Conservation (phyloP, 768 basidiomycete genomes). For the Tubosaeta sp. region DNA sequence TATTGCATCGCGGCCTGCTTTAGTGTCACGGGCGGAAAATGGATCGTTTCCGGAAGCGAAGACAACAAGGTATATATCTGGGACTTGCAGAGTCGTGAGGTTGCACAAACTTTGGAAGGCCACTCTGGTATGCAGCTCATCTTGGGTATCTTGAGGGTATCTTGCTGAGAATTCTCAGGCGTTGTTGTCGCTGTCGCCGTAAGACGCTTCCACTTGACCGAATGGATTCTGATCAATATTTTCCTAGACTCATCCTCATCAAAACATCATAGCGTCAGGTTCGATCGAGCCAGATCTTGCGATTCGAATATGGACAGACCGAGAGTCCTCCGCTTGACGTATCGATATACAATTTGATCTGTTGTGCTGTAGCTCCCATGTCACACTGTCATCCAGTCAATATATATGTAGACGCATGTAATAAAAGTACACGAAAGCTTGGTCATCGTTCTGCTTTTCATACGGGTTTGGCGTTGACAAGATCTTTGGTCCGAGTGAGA, state of each 20-base stretch:
- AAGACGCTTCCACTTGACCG: slow-evolving; percentile 35
- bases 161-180: slow-evolving; percentile 18
- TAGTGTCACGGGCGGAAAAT: slow-evolving; percentile 80
- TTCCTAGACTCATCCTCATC: slow-evolving; percentile 72
- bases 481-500: slow-evolving; percentile 35
- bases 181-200: slow-evolving; percentile 82
- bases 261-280: slow-evolving; percentile 85
- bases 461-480: slow-evolving; percentile 58
- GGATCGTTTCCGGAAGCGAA: slow-evolving; percentile 90
- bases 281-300: slow-evolving; percentile 80
- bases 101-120: slow-evolving; percentile 75
- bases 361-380: slow-evolving; percentile 2
- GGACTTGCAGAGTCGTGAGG: slow-evolving; percentile 85
- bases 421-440: slow-evolving; percentile 12
- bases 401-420: slow-evolving; percentile 6
- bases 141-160: background rate
- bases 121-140: slow-evolving; percentile 52
- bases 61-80: slow-evolving; percentile 87
- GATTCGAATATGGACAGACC: slow-evolving; percentile 80
- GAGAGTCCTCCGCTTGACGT: slow-evolving; percentile 16
- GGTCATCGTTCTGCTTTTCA: slow-evolving; percentile 1
- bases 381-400: slow-evolving; percentile 1
- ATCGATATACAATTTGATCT: slow-evolving; percentile 3
- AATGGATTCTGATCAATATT: background rate
- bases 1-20: slow-evolving; percentile 85